Conservation (phyloP, 1,284 basidiomycete genomes). For the Leccinum fallax region DNA sequence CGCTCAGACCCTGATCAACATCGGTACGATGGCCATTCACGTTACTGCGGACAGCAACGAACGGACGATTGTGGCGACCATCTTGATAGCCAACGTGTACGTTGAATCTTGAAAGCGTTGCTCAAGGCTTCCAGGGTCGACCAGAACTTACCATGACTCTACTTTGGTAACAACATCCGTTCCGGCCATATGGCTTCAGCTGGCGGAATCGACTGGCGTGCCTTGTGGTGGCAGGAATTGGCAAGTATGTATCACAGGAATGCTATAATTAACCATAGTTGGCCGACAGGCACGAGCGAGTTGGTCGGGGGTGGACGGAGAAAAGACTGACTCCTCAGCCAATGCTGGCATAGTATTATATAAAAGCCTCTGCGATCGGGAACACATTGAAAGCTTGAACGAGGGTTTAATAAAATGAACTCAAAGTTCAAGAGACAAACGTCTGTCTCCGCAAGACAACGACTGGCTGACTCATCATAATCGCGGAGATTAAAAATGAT, state of each 20-base stretch:
- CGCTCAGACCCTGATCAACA: neutral
- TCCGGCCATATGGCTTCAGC: neutral
- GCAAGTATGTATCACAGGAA: neutral
- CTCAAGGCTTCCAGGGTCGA: neutral
- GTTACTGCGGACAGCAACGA: neutral
- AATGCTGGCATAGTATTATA: neutral
- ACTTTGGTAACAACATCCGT: neutral
- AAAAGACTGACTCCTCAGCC: neutral
- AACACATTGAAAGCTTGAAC: neutral
- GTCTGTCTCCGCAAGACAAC: neutral
- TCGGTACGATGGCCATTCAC: neutral
- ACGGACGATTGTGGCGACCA: neutral
- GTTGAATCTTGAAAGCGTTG: neutral
- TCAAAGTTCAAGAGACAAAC: too few species aligned
- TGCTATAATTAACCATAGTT: neutral
- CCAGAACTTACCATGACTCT: neutral
- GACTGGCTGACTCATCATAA: slow-evolving; percentile 23
- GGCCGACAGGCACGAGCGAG: neutral
- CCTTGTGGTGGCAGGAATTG: slow-evolving; percentile 2
- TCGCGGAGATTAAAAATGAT: slow-evolving; percentile 14
- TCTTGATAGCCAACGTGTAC: neutral
- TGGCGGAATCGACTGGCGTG: slow-evolving; percentile 6
- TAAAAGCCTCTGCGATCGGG: neutral
- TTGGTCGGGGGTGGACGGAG: neutral
- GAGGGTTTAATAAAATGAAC: neutral